Evolutionary conservation across 2,329 filamentous ascomycete genomes (phyloP), one percentile per base, ranked within the genome.

Genomic region (Alternaria ethzedia): DNA sequence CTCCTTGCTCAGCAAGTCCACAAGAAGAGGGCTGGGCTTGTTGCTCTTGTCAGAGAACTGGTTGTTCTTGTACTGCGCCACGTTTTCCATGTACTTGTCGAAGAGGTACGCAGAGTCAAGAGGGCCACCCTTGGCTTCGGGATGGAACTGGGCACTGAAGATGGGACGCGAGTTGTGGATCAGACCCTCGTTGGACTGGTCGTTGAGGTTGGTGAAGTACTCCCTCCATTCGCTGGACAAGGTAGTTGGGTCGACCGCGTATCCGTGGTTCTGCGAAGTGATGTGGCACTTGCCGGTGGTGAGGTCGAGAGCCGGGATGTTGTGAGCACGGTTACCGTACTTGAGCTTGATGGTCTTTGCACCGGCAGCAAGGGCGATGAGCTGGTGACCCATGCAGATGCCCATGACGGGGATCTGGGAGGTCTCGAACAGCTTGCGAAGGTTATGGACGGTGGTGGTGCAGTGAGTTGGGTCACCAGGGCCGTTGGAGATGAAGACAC

Each of bases 111-210:
- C 90, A 68, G 93, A 96, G 85, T 99, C 96, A 83, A 97, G 91
- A 58, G 96, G 96, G 58, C 96, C 96, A 65, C 96, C 96, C 86
- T 97, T 97, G 72, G 96, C 96, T 84, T 99, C 96, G 15, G 96
- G 96, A 80, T 99, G 96, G 89, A 99, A 99, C 83, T 99, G 96
- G 23, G 94, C 97, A 68, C 92, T 95, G 87, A 99, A 98, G 80
- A 99, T 99, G 67, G 96, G 96, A 36, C 95, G 92, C 62, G 92
- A 91, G 83, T 91, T 94, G 87, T 99, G 96, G 80, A 97, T 94
- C 89, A 99, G 93, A 64, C 92, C 95, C 86, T 99, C 96, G 82
- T 99, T 99, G 82, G 91, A 95, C 66, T 94, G 93, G 78, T 99
- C 96, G 82, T 98, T 99, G 70, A 98, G 86, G 86, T 99, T 98